Evolutionary conservation across 371 early-diverging fungal genomes (phyloP).

Genomic region (Mortierella sp.): DNA sequence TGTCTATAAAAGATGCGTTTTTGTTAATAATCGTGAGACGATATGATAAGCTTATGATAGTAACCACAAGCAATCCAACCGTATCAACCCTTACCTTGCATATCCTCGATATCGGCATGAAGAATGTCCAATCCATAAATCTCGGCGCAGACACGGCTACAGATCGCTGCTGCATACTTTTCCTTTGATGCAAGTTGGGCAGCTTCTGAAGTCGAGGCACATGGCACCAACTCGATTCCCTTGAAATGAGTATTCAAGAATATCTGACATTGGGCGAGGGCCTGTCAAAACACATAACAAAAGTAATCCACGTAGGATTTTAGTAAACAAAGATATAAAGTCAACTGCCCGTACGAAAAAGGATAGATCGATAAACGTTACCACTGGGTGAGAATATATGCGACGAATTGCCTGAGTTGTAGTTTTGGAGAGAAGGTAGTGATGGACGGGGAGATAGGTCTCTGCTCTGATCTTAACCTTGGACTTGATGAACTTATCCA

Average conservation of each 20-base stretch:
- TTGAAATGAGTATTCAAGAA: slow-evolving; percentile 82
- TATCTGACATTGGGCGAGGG: slow-evolving; percentile 86
- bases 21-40: neutral
- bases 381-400: slow-evolving; percentile 94
- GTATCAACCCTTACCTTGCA: slow-evolving; percentile 44
- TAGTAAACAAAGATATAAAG: slow-evolving; percentile 1
- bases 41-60: neutral
- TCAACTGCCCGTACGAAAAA: neutral
- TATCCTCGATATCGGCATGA: slow-evolving; percentile 82
- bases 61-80: no score
- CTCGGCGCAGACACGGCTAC: slow-evolving; percentile 84
- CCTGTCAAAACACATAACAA: slow-evolving; percentile 58
- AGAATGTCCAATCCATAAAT: slow-evolving; percentile 85
- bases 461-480: slow-evolving; percentile 74
- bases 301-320: neutral
- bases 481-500: slow-evolving; percentile 81
- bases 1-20: slow-evolving; percentile 63
- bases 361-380: slow-evolving; percentile 37
- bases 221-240: slow-evolving; percentile 78
- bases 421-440: slow-evolving; percentile 82
- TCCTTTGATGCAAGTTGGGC: slow-evolving; percentile 90
- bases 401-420: slow-evolving; percentile 73
- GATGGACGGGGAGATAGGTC: slow-evolving; percentile 79
- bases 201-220: slow-evolving; percentile 89
- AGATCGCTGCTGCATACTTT: slow-evolving; percentile 86